These are phyloP conservation scores for Plectosphaerella cucumerina DNA, from an alignment of 2,329 filamentous ascomycete species.

Conservation along the genomic window DNA sequence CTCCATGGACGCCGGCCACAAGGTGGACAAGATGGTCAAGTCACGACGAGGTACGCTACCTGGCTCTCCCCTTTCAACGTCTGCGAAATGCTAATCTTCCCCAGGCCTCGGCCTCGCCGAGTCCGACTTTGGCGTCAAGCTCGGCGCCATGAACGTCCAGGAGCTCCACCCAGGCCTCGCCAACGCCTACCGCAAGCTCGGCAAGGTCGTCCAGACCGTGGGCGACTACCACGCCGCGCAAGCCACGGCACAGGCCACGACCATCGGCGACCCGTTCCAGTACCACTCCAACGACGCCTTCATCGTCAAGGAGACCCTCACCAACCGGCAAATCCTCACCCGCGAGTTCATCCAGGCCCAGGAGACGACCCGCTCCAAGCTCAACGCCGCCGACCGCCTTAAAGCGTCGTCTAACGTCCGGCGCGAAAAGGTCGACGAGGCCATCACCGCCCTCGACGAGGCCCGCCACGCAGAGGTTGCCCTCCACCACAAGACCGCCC, in stretches of 20 bases:
- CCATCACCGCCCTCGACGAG: slow-evolving; percentile 86
- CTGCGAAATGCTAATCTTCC: slow-evolving; percentile 14
- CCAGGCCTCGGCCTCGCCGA: slow-evolving; percentile 88
- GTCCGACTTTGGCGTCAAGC: slow-evolving; percentile 87
- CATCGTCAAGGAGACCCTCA: slow-evolving; percentile 96
- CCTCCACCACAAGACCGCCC: slow-evolving; percentile 78
- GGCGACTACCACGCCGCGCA: slow-evolving; percentile 96
- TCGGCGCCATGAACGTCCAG: slow-evolving; percentile 81
- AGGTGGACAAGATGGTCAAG: slow-evolving; percentile 92
- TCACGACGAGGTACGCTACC: slow-evolving; percentile 71
- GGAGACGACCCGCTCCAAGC: slow-evolving; percentile 75
- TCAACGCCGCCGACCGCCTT: slow-evolving; percentile 81
- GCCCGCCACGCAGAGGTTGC: slow-evolving; percentile 77
- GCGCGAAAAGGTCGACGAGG: slow-evolving; percentile 95
- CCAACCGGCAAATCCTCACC: slow-evolving; percentile 93
- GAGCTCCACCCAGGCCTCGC: slow-evolving; percentile 85
- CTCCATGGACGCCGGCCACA: slow-evolving; percentile 95
- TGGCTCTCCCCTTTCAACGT: background rate
- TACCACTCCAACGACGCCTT: slow-evolving; percentile 96
- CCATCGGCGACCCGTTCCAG: slow-evolving; percentile 85
- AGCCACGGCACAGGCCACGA: slow-evolving; percentile 93
- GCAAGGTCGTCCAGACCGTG: slow-evolving; percentile 86
- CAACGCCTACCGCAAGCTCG: slow-evolving; percentile 91
- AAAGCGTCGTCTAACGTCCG: slow-evolving; percentile 84
- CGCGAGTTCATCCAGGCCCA: slow-evolving; percentile 92